Evolutionary conservation across 2,329 filamentous ascomycete genomes (phyloP).

Genomic region (Endoconidiophora laricicola): DNA sequence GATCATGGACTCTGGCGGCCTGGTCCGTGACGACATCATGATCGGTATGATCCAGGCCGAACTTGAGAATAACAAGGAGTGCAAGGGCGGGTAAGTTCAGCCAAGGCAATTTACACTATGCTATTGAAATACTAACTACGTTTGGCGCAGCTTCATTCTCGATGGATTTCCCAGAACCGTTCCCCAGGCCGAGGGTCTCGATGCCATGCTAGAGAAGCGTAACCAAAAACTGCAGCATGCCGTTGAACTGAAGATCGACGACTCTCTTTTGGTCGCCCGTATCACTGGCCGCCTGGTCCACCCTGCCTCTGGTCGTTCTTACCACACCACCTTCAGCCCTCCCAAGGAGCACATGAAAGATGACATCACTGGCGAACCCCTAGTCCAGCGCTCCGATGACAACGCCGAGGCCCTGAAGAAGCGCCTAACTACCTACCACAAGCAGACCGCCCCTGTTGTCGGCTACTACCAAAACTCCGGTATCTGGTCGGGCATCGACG

Average conservation of each 20-base stretch:
- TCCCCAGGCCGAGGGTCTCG: constrained; percentile 83
- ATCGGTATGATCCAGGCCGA: constrained; percentile 99
- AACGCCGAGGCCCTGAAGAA: constrained; percentile 94
- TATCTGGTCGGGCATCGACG: constrained; percentile 92
- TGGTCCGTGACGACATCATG: constrained; percentile 98
- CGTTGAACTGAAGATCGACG: constrained; percentile 92
- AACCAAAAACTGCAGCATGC: constrained; percentile 84
- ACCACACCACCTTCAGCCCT: constrained; percentile 98
- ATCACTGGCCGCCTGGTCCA: constrained; percentile 94
- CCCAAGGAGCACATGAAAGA: constrained; percentile 90
- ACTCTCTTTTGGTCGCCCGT: constrained; percentile 78
- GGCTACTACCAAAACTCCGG: constrained; percentile 94
- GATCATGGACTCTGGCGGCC: constrained; percentile 97
- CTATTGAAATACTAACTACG: not conserved
- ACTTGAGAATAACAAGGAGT: constrained; percentile 84
- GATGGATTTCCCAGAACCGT: constrained; percentile 97
- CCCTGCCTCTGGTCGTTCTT: constrained; percentile 87
- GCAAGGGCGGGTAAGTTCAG: constrained; percentile 77
- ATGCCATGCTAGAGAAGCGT: constrained; percentile 69
- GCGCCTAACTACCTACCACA: constrained; percentile 82
- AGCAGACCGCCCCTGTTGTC: constrained; percentile 83
- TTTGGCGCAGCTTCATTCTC: constrained; percentile 72
- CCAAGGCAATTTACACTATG: not conserved
- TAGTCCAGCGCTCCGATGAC: constrained; percentile 93
- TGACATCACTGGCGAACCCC: constrained; percentile 87